Conservation (phyloP, 148 eudicot species). For the Rhododendron kiyosumense region DNA sequence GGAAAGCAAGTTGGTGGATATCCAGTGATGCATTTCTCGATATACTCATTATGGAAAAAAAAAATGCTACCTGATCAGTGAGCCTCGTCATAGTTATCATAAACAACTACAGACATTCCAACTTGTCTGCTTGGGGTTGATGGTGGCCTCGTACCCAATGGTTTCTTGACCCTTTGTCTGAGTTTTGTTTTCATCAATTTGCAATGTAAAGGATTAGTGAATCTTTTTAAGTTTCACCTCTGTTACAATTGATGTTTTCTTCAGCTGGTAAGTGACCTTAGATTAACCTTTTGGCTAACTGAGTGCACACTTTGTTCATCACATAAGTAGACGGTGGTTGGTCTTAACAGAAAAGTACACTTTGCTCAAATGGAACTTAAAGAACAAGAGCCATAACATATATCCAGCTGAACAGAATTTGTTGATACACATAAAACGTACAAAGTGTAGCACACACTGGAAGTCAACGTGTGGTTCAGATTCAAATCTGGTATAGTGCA, state of each 20-base stretch:
- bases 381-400: not conserved
- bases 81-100: not conserved
- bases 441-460: not conserved
- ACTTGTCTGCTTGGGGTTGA: not conserved
- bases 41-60: not conserved
- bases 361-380: not conserved
- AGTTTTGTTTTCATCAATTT: not conserved
- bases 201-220: not conserved
- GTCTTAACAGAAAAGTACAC: not conserved
- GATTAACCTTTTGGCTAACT: not conserved
- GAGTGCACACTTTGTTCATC: not conserved
- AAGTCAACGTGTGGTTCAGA: not conserved
- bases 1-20: not conserved
- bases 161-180: not conserved
- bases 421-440: not conserved
- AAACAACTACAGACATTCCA: not conserved
- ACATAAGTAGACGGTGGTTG: not conserved
- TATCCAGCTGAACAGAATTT: not conserved
- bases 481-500: not conserved
- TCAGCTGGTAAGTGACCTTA: not conserved
- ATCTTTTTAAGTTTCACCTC: not conserved
- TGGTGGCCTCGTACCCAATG: not conserved
- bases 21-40: not conserved
- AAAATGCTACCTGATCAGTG: not conserved
- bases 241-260: not conserved